These are phyloP conservation scores for Auriscalpium orientale DNA, from an alignment of 768 basidiomycete genomes.

Conservation along the genomic window DNA sequence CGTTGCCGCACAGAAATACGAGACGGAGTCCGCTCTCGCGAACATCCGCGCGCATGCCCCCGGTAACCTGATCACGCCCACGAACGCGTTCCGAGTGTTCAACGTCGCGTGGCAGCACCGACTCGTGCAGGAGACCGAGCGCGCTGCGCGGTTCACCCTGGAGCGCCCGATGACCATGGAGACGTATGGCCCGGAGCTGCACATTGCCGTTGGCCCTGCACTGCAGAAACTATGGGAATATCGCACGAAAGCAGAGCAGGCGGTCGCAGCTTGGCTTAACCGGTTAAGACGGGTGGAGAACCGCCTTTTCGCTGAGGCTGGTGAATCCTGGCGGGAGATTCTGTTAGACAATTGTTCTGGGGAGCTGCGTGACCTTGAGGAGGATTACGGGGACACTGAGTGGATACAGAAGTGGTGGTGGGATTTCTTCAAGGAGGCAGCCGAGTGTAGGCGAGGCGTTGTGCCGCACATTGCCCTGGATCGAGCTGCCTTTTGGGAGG, in stretches of 20 bases:
- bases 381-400: neutral
- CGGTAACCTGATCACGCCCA: slow-evolving; percentile 10
- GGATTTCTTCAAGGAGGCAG: neutral
- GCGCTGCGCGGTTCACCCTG: neutral
- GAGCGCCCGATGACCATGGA: neutral
- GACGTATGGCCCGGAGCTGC: neutral
- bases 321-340: neutral
- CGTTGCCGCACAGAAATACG: neutral
- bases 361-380: neutral
- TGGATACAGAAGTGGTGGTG: neutral
- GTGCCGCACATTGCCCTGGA: neutral
- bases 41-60: slow-evolving; percentile 18
- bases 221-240: neutral
- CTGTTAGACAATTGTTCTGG: neutral
- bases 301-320: neutral
- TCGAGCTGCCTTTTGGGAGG: neutral
- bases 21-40: neutral
- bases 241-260: neutral
- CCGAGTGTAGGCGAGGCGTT: neutral
- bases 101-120: neutral
- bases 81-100: neutral
- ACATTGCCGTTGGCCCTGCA: neutral
- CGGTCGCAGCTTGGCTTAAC: neutral
- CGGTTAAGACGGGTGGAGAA: neutral
- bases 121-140: neutral